Evolutionary conservation across 169 alveolate species (phyloP), one percentile per base, ranked within the genome.

Genomic region (Cyclospora cayetanensis): DNA sequence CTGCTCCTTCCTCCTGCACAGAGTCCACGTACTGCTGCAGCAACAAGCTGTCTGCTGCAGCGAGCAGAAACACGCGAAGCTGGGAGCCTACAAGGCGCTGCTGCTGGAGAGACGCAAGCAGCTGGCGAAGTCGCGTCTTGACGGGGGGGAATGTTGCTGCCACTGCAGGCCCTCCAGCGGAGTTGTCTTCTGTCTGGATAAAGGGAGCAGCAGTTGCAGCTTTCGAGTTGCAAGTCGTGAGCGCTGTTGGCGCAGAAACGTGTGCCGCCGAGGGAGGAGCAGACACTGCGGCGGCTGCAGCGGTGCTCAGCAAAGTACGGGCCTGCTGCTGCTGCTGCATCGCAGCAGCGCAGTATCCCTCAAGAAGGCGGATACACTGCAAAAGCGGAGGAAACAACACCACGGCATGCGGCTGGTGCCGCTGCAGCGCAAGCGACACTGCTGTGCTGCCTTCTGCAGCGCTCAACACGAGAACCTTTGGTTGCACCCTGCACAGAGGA

Each of bases 11-110:
- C 41, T 63, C 86, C 43, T 74, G 70, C 1, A 70, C 46, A 31
- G 72, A 37, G 79, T n/a, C 7, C 1, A 70, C 53, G 22, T 65
- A 63, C 91, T 60, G 83, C 91, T 85, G 74, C 34, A 60, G 68
- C 84, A 63, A 52, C 77, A 66, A 39, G 5, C 91, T 12, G 70
- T 63, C 91, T 42, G 85, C 52, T 34, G 84, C 82, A 85, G 72
- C 70, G 39, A 85, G 55, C 20, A 85, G 84, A 60, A 15, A 41
- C 37, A 85, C 91, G 20, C 52, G 72, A 4, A 65, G 70, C 52
- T 65, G 68, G 11, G 70, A 1, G 35, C 84, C 72, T 37, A 55
- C 79, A n/a, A 63, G 52, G 37, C 60, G 53, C 29, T 53, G 39
- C 53, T 65, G 53, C 72, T 20, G 72, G 11, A 39, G 46, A 4